Percentiles rank a stretch among this genome's conserved stretches.
phyloP scores from a whole-genome alignment of 2,329 filamentous ascomycete species.

The Blumeriella jaapii region DNA sequence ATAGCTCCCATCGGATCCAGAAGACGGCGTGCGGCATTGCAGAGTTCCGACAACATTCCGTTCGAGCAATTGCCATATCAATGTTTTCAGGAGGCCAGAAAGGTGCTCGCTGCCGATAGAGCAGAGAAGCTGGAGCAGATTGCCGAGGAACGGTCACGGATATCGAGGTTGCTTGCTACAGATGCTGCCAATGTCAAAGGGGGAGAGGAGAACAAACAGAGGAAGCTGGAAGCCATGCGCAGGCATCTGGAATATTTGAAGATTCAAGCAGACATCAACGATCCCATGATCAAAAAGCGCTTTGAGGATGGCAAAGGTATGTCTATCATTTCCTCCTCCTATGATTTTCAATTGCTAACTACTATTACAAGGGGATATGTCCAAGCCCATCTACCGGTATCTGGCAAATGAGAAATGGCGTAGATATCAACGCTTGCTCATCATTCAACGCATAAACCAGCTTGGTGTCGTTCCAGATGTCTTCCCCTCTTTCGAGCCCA shows the following conservation, averaged over 20 bases:
- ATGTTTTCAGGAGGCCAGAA: constrained; percentile 92
- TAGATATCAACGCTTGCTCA: constrained; percentile 64
- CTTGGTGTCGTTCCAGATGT: constrained; percentile 84
- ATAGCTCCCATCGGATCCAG: constrained; percentile 71
- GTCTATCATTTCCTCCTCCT: constrained; percentile 22
- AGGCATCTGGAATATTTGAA: constrained; percentile 67
- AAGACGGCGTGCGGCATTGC: constrained; percentile 65
- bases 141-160: constrained; percentile 51
- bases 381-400: constrained; percentile 88
- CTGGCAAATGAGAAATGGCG: constrained; percentile 85
- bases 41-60: constrained; percentile 52
- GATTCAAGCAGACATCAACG: constrained; percentile 87
- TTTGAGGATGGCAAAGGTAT: constrained; percentile 87
- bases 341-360: constrained; percentile 17
- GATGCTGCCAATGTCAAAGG: constrained; percentile 46
- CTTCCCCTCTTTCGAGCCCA: constrained; percentile 66
- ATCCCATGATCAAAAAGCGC: constrained; percentile 81
- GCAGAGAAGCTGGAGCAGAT: constrained; percentile 71
- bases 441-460: constrained; percentile 76
- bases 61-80: constrained; percentile 95
- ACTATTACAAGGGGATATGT: constrained; percentile 65
- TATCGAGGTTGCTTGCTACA: constrained; percentile 53
- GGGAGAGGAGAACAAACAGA: constrained; percentile 53
- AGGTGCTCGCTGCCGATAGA: constrained; percentile 68
- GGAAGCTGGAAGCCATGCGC: constrained; percentile 57